Evolutionary conservation across 2,329 filamentous ascomycete genomes (phyloP).

Genomic region (Xylaria sp.): DNA sequence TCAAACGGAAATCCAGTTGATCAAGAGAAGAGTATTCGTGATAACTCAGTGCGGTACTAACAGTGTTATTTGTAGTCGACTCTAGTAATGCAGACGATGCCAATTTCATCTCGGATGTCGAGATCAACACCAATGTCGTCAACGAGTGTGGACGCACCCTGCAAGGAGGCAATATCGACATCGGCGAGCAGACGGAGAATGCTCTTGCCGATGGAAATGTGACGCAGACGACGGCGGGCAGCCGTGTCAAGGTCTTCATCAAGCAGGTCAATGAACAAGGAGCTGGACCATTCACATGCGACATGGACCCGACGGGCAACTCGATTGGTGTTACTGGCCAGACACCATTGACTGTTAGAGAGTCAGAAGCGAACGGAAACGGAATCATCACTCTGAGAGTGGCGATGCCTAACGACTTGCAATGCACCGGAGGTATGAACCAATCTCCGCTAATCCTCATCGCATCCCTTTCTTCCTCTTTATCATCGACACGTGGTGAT

Average conservation of each 20-base stretch:
- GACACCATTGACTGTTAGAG: conserved; percentile 47
- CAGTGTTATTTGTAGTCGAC: conserved; percentile 29
- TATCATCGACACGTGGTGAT: not conserved
- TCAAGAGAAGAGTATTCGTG: conserved; percentile 2
- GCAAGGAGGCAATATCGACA: conserved; percentile 52
- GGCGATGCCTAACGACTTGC: conserved; percentile 43
- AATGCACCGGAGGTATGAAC: conserved; percentile 42
- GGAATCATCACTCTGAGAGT: conserved; percentile 43
- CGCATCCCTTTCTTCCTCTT: not conserved
- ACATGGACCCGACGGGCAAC: conserved; percentile 44
- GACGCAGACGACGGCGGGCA: conserved; percentile 50
- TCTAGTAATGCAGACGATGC: conserved; percentile 29
- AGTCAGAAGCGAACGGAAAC: conserved; percentile 42
- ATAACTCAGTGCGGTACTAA: conserved; percentile 32
- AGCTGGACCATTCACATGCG: conserved; percentile 47
- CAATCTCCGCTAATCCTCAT: not conserved
- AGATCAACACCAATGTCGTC: conserved; percentile 45
- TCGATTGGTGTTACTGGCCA: conserved; percentile 48
- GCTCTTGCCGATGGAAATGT: conserved; percentile 40
- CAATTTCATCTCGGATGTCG: conserved; percentile 34
- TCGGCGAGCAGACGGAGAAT: conserved; percentile 45
- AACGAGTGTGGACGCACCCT: conserved; percentile 57
- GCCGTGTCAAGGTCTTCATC: conserved; percentile 57
- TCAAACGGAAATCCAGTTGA: conserved; percentile 16
- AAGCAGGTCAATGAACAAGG: conserved; percentile 48